Base-by-base conservation (phyloP, 495 filamentous ascomycete genomes). In the Penicillium paradoxum region DNA sequence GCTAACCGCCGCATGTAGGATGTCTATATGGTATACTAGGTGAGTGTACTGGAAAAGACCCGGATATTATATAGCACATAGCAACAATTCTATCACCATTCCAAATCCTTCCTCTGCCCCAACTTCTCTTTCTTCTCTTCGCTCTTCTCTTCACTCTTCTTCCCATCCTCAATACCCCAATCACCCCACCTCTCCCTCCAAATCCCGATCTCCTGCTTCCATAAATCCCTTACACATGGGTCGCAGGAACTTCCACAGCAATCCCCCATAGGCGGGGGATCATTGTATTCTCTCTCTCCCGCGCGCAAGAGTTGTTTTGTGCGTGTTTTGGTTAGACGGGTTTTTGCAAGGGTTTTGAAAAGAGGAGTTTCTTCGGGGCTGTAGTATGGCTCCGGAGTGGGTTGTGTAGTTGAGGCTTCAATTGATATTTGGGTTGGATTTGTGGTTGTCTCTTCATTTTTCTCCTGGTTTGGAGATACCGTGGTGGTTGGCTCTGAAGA, bases 161-260 rank as follows among this genome's bases (percentile, higher is more conserved):
- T n/a, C 41, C 25, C 41, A 7, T 44, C 41, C 17, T 66, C 64
- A 51, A 64, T 40, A 9, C 45, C 62, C 29, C 48, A 18, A 51
- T 60, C 63, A 10, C 71, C 70, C 71, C 71, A 74, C 34, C 68
- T 50, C 54, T 69, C 71, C 62, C 64, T 66, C 71, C 71, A 74
- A 41, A 66, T 62, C 11, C 55, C 60, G 55, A 69, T 53, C 57
- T 74, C 71, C 58, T 74, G 65, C 45, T 54, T 58, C 71, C 71
- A 74, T 10, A 74, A 37, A 60, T 70, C 67, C 52, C 57, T 71
- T 32, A 74, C 71, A 45, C 71, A 74, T 6, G 71, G 71, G 56
- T 74, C 71, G 49, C 71, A 74, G 50, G 71, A 70, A 32, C 71
- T 74, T 18, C 71, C 71, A 57, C 71, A 74, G 33, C 71, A 74